Conservation (phyloP, 202 grass and related monocot species). For the Brachypodium distachyon region DNA sequence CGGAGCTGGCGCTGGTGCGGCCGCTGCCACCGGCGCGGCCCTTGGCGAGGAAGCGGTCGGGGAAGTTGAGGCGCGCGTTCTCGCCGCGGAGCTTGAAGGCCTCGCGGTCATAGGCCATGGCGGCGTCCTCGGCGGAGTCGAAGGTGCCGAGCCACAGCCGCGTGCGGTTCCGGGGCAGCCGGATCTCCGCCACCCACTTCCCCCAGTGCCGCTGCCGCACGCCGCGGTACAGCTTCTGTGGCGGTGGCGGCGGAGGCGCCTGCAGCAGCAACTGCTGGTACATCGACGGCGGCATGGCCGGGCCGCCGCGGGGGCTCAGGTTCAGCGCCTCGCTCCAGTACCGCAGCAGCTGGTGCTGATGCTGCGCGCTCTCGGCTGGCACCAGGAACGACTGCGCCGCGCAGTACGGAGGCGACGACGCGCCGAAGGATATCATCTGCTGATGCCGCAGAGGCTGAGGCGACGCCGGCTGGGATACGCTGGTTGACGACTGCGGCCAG, state of each 20-base stretch:
- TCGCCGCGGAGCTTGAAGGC: slow-evolving; percentile 85
- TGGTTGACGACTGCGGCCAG: not conserved
- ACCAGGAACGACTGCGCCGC: slow-evolving; percentile 20
- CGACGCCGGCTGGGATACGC: not conserved
- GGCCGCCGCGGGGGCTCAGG: slow-evolving; percentile 68
- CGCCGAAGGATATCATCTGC: slow-evolving; percentile 84
- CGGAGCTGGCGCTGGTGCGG: slow-evolving; percentile 30
- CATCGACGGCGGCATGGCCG: slow-evolving; percentile 24
- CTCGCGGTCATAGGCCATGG: slow-evolving; percentile 87
- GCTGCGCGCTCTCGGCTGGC: slow-evolving; percentile 21
- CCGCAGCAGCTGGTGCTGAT: slow-evolving; percentile 45
- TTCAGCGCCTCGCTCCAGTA: slow-evolving; percentile 88
- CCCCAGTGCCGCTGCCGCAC: slow-evolving; percentile 93
- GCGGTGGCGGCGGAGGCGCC: slow-evolving; percentile 5
- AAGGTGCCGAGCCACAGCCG: slow-evolving; percentile 94
- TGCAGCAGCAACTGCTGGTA: slow-evolving; percentile 37
- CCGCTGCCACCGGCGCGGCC: slow-evolving; percentile 37
- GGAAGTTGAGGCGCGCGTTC: slow-evolving; percentile 92
- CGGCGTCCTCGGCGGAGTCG: slow-evolving; percentile 82
- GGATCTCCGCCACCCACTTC: slow-evolving; percentile 96
- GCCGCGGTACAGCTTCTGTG: slow-evolving; percentile 74
- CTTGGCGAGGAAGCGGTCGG: slow-evolving; percentile 69
- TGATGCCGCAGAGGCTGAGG: slow-evolving; percentile 20
- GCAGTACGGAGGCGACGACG: not conserved
- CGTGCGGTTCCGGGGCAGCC: slow-evolving; percentile 67